Evolutionary conservation across 2,329 filamentous ascomycete genomes (phyloP).

Genomic region (Keithomyces neogunnii): DNA sequence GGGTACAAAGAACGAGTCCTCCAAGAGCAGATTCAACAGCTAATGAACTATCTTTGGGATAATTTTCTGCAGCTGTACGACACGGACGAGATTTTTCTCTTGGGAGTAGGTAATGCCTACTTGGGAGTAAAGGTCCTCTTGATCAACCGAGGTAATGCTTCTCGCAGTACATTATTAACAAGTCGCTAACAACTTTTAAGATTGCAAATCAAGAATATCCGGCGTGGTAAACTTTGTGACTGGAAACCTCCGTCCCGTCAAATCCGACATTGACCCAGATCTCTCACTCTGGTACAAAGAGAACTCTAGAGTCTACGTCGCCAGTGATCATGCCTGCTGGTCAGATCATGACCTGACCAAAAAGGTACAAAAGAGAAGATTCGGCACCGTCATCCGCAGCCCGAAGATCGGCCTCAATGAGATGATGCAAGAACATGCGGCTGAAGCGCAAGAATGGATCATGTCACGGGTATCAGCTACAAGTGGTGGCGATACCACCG

Average conservation of each 20-base stretch:
- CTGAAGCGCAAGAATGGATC: conserved; percentile 46
- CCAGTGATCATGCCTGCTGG: conserved; percentile 70
- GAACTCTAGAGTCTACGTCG: conserved; percentile 73
- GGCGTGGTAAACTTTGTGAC: conserved; percentile 77
- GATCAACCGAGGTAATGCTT: conserved; percentile 59
- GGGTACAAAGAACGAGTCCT: conserved; percentile 36
- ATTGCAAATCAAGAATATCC: conserved; percentile 59
- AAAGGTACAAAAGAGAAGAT: conserved; percentile 52
- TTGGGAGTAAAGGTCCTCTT: conserved; percentile 75
- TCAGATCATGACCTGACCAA: conserved; percentile 48
- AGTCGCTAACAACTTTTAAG: conserved; percentile 21
- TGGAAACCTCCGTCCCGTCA: conserved; percentile 67
- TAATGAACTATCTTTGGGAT: conserved; percentile 88
- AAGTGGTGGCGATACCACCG: conserved; percentile 36
- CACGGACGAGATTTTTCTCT: conserved; percentile 67
- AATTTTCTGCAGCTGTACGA: conserved; percentile 83
- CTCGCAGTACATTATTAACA: neutral
- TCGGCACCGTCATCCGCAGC: conserved; percentile 49
- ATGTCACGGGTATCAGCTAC: conserved; percentile 25
- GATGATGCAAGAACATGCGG: conserved; percentile 49
- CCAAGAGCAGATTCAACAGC: conserved; percentile 57
- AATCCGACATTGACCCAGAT: conserved; percentile 66
- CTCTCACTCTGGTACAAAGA: conserved; percentile 76
- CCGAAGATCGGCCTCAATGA: conserved; percentile 37
- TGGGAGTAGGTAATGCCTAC: conserved; percentile 88